A percentile compares a stretch with the other conserved stretches of the same genome.
These are phyloP conservation scores for Euphorbia pulcherrima DNA, from an alignment of 345 rosid genomes.

Conservation along the genomic window DNA sequence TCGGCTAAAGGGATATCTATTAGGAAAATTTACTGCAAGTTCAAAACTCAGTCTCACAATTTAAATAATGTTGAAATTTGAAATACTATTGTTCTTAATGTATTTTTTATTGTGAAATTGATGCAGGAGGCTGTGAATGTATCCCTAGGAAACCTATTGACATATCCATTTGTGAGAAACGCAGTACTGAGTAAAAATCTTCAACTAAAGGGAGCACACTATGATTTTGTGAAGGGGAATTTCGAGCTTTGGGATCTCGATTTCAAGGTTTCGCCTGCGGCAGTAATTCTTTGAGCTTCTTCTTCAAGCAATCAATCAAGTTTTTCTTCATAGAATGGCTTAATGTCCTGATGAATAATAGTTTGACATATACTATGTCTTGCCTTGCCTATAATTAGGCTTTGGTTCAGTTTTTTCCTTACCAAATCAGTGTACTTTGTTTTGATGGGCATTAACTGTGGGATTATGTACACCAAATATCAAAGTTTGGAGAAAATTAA, in stretches of 20 bases:
- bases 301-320: too few relatives aligned
- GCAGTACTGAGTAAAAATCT: conserved; percentile 20
- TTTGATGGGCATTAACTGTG: neutral
- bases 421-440: neutral
- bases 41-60: too few relatives aligned
- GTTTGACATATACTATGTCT: neutral
- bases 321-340: too few relatives aligned
- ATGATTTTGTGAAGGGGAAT: conserved; percentile 34
- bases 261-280: conserved; percentile 10
- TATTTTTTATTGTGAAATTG: neutral
- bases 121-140: conserved; percentile 42
- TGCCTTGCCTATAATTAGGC: neutral
- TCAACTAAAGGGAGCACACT: conserved; percentile 27
- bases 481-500: too few relatives aligned
- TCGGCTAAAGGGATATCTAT: too few relatives aligned
- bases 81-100: neutral
- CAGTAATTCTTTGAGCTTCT: neutral
- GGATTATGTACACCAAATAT: neutral
- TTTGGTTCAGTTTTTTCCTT: too few relatives aligned
- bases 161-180: conserved; percentile 37
- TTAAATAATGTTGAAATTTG: too few relatives aligned
- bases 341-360: conserved; percentile 3
- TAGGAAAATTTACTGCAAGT: too few relatives aligned
- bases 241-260: conserved; percentile 76
- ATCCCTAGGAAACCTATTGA: conserved; percentile 29